Base-by-base conservation (phyloP, 345 rosid genomes). In the Turnera subulata region DNA sequence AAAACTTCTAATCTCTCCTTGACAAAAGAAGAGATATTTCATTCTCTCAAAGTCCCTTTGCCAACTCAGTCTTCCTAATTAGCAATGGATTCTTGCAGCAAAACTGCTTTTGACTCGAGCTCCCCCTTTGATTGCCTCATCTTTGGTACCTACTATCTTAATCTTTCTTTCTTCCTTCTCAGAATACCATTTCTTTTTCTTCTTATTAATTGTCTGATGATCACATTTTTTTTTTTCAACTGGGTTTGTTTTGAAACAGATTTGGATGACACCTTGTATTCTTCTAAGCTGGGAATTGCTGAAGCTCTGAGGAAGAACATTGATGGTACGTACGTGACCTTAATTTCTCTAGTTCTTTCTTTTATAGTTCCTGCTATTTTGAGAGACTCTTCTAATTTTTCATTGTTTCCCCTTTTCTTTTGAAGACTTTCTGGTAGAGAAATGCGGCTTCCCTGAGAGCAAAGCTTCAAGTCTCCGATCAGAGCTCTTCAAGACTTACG, bases 201-300 rank as follows among this genome's bases (percentile, higher is more conserved):
- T 50, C 29, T 13, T 18, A 1, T 20, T 11, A 20, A 12, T 54
- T 35, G 4, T 65, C 14, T 65, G 24, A 14, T 64, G 39, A 43
- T 39, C 6, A n/a, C n/a, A n/a, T 48, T 38, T 32, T 52, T 35
- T 43, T 11, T 44, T 8, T 15, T 53, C 44, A 25, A 12, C 8
- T 37, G 35, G 10, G 14, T 18, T 55, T 56, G 17, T 46, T 56
- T 29, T 17, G 2, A 32, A 55, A 56, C 79, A 93, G 96, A 93
- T 76, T 86, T 93, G 83, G 99, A 93, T 46, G 99, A 93, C 67
- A 93, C 99, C 35, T 67, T 93, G 67, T 93, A 93, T 76, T 83
- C 91, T 66, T 73, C 84, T 0, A 77, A 68, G 45, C 63, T 78
- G 12, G 97, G 99, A 55, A 65, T 89, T 62, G 88, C 84, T 1